Evolutionary conservation across 371 early-diverging fungal species (phyloP), one percentile per base, ranked within the genome.

Genomic region (Mortierella sp.): DNA sequence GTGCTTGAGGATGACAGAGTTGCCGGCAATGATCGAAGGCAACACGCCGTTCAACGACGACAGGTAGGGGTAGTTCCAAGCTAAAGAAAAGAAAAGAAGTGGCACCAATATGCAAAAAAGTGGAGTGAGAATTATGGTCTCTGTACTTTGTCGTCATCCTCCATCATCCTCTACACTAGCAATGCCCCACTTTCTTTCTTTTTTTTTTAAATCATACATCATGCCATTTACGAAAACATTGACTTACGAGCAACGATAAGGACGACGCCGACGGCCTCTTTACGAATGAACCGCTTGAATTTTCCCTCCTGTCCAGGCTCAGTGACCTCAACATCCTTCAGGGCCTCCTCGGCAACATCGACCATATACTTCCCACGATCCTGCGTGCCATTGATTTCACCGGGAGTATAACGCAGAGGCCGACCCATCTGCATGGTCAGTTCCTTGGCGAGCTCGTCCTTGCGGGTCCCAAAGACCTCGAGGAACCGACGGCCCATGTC

Each of bases 1-100:
- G 65, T 94, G 95, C 82, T 96, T 96, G 73, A 96, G 74, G 45
- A 95, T 85, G 9, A 96, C 95, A 0, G 93, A 85, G 79, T 96
- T 96, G 11, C 94, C 95, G 6, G 94, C 93, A 48, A 95, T 82
- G 26, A 96, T 80, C 9, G 95, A 94, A 10, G 96, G 95, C 29
- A 95, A 82, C 13, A 95, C 91, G 50, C 91, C 93, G 81, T 95
- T 95, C 64, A 96, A 92, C 69, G 89, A 79, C 14, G 88, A 85
- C 53, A 92, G 74, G 79, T 88, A 89, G 26, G 93, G 93, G 82
- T 91, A 93, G 80, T 93, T 93, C 93, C 93, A 93, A 0, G 93
- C 91, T 58, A 71, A 66, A 24, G 7, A 19, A 41, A 39, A 44
- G 19, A 41, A 66, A 4, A 31, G 8, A 39, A 37, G 64, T 29